These are phyloP conservation scores for Solanum appendiculatum DNA, from an alignment of 257 asterid species.

Conservation along the genomic window DNA sequence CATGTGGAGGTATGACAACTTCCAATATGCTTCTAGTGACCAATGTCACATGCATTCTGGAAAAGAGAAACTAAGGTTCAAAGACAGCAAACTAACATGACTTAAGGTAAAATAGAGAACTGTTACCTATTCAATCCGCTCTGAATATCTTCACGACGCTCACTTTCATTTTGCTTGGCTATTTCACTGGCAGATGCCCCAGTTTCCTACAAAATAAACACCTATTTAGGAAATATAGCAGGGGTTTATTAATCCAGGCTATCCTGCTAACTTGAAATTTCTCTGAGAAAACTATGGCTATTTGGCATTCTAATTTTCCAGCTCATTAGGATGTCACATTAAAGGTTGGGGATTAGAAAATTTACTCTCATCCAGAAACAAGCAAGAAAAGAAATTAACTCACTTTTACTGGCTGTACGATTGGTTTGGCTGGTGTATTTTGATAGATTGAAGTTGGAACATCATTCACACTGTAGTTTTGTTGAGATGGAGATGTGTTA, in stretches of 20 bases:
- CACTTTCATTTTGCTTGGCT: conserved; percentile 49
- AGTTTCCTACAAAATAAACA: conserved; percentile 41
- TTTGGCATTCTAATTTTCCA: background rate
- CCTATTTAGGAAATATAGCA: background rate
- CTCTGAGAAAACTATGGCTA: background rate
- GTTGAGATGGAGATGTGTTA: conserved; percentile 9
- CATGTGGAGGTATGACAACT: conserved; percentile 78
- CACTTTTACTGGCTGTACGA: conserved; percentile 15
- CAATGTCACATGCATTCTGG: conserved; percentile 59
- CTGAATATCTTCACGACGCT: conserved; percentile 58
- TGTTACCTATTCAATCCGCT: conserved; percentile 47
- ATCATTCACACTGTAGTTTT: conserved; percentile 8
- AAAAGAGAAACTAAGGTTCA: background rate
- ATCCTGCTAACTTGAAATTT: background rate
- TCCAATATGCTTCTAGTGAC: conserved; percentile 86
- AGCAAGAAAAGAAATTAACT: background rate
- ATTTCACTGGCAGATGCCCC: conserved; percentile 28
- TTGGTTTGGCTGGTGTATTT: conserved; percentile 2
- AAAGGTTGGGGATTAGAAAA: background rate
- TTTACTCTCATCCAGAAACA: background rate
- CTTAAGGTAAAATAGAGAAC: background rate
- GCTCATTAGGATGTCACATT: background rate
- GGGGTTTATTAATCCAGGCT: background rate
- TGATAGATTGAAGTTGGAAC: conserved; percentile 10
- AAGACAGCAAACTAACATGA: background rate